Base-by-base conservation (phyloP, 495 filamentous ascomycete species). In the Staphylotrichum longicolle region DNA sequence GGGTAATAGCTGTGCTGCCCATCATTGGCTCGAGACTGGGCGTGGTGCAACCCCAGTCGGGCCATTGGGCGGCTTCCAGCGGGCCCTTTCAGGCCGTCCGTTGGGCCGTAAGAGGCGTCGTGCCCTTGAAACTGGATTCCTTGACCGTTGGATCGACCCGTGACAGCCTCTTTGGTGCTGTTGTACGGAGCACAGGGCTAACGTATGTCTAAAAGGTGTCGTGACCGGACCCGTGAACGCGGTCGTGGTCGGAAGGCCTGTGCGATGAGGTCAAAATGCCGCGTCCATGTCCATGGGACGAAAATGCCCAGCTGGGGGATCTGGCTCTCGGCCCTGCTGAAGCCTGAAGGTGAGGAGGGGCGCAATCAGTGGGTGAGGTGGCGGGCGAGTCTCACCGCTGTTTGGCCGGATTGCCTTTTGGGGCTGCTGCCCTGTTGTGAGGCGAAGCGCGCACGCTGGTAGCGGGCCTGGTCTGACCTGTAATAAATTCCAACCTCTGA, bases 11-110 rank as follows among this genome's bases (percentile, higher is more conserved):
- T 33, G 37, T 33, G 61, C 54, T 41, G 27, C 45, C 54, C 33
- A 14, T 51, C 46, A 62, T 60, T 64, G 56, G 61, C 50, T 49
- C 27, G 61, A 57, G 59, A 50, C 47, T 42, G n/a, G 49, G 15
- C 37, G n/a, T 33, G 51, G 63, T 63, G 63, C 63, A 65, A 63
- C 66, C 63, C 56, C 63, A 46, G 63, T 37, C 58, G 53, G 63
- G 30, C 63, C 48, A 48, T 47, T 32, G 58, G 35, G 56, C 63
- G 63, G 66, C 52, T 68, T 65, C 46, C 51, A 56, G 39, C 55
- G 63, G 63, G 63, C 48, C 20, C 35, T 60, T 57, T 45, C 9
- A 37, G 30, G 14, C 39, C 47, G 40, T 49, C 20, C 47, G 52
- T 61, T 64, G 57, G 63, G 57, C 57, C 53, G 57, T 47, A 45